A percentile compares a stretch with the other conserved stretches of the same genome.
phyloP scores from a whole-genome alignment of 257 asterid genomes.

The Hygrophila difformis region DNA sequence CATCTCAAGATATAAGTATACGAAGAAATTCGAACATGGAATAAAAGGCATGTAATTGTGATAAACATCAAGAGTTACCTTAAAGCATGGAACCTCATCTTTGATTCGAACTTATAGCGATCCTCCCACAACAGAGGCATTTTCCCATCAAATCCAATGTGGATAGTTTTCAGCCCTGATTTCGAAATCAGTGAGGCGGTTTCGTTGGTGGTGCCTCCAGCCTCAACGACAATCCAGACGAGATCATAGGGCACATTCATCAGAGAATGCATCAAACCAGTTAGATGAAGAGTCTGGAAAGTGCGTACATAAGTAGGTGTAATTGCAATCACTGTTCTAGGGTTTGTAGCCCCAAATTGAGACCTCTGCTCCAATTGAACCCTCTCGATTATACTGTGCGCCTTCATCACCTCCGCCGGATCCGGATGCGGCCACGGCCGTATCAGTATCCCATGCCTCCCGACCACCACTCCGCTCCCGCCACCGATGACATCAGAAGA shows the following conservation, averaged over 20 bases:
- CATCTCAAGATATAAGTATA: not conserved
- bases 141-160: constrained; percentile 51
- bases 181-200: constrained; percentile 65
- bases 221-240: constrained; percentile 95
- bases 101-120: constrained; percentile 70
- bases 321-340: constrained; percentile 61
- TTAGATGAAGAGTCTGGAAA: constrained; percentile 88
- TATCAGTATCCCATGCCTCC: constrained; percentile 89
- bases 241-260: constrained; percentile 83
- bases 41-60: too few species aligned
- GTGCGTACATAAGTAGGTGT: constrained; percentile 93
- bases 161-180: constrained; percentile 58
- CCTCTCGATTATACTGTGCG: constrained; percentile 77
- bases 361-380: constrained; percentile 87
- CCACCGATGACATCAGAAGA: constrained; percentile 18
- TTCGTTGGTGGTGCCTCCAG: constrained; percentile 74
- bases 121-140: constrained; percentile 90
- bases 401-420: constrained; percentile 85
- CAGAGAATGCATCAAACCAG: constrained; percentile 89
- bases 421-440: constrained; percentile 99
- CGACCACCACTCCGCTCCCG: constrained; percentile 79
- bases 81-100: constrained; percentile 77
- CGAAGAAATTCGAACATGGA: too few species aligned
- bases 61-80: constrained; percentile 37
- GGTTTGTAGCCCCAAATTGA: constrained; percentile 74